Evolutionary conservation across 768 basidiomycete species (phyloP), one percentile per base, ranked within the genome.

Genomic region (Boletus rubescentipes): DNA sequence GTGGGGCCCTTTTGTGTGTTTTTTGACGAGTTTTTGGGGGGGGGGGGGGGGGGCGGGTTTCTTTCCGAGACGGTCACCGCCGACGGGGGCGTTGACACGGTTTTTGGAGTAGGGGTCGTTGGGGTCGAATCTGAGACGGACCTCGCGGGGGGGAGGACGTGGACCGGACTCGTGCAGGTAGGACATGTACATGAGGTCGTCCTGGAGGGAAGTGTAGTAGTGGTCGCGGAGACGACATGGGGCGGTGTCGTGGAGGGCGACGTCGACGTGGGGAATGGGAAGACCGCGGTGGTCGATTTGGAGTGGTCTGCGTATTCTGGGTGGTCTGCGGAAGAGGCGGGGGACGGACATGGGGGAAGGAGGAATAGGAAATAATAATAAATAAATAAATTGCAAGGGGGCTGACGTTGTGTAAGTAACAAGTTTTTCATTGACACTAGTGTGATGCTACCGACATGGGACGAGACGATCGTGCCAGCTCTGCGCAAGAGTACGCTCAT

Each of bases 111-210:
- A 97, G 0, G 94, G 93, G 67, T 93, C 82, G 31, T 78, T 63
- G 5, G 87, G 86, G 76, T 93, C 86, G 74, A 82, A 90, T 16
- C 75, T 82, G 57, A 85, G 82, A 46, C 85, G 83, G 55, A 85
- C 84, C 47, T 77, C 71, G 54, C 84, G 81, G 9, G 77, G 77
- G 11, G 78, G 73, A 12, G 80, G 79, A 42, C 77, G 79, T 6
- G 79, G 72, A n/a, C 70, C 75, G 39, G 76, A 72, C 62, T 85
- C 79, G 72, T 98, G 96, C 46, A 81, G 75, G 76, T 98, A 97
- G 49, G 88, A 89, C 81, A 98, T 87, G 80, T 99, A 99, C 81
- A 98, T 84, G 62, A 94, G 77, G 74, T 98, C 82, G 71, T 94
- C 89, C 20, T 84, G 83, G 55, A 98, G 79, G 9, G 93, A 87